Base-by-base conservation (phyloP, 2,329 filamentous ascomycete species). In the Phoma sp. region DNA sequence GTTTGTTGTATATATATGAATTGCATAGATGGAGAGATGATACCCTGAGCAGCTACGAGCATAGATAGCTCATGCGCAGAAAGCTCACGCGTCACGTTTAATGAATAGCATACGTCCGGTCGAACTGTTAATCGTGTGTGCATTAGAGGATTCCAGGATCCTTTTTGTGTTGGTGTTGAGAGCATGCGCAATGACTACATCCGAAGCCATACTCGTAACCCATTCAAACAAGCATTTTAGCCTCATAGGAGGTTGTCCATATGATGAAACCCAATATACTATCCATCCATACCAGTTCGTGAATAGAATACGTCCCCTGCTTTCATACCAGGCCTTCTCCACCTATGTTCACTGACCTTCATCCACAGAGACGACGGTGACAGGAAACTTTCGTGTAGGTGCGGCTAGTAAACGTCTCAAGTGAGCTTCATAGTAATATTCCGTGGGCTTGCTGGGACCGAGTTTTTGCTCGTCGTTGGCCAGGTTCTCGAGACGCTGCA, bases 401-500 rank as follows among this genome's bases (percentile, higher is more conserved):
- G 38, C 55, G 13, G 56, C 49, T 32, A 73, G 59, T 23, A 70
- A 37, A 30, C 60, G 64, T 48, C 61, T 59, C 4, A 72, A 56
- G 18, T 67, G 59, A 35, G 52, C 46, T 14, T 67, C 39, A 42
- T 70, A 72, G 59, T 69, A 66, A 4, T 70, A 56, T 39, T 62
- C 58, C 5, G 63, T 40, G n/a, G 51, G 60, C 42, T 55, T 64
- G 48, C 52, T 60, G 1, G 58, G 39, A 23, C 70, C 61, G 1
- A 46, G 47, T 7, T 49, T 45, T 32, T 53, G 40, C 48, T 73
- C 69, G 33, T 74, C 71, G 7, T 57, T 25, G n/a, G 69, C 69
- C n/a, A 74, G 46, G 55, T 74, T 70, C 57, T 73, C 69, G 3
- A 74, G 60, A 18, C 59, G 58, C 51, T 60, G 29, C 23, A 67